Evolutionary conservation across 176 grass and related monocot genomes (phyloP).

Genomic region (Aegilops speltoides): DNA sequence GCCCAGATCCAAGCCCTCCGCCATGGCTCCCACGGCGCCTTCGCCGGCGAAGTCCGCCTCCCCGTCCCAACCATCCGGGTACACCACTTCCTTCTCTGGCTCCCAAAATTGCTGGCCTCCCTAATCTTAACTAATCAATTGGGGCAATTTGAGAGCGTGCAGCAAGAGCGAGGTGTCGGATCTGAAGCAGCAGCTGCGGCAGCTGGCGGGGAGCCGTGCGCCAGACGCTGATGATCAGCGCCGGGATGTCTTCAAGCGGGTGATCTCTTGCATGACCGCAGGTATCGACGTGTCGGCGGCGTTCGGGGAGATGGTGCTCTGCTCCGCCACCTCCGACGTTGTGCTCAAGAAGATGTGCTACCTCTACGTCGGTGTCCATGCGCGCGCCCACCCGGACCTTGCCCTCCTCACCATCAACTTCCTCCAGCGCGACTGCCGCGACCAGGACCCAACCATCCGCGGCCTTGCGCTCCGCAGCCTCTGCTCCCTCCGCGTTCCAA

Average conservation of each 20-base stretch:
- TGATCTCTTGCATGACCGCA: conserved; percentile 99
- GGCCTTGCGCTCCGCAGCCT: conserved; percentile 96
- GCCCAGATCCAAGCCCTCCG: conserved; percentile 38
- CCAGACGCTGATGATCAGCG: conserved; percentile 80
- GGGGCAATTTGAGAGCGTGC: conserved; percentile 7
- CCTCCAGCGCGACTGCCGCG: conserved; percentile 94
- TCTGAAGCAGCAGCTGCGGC: conserved; percentile 94
- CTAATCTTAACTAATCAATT: conserved; percentile 41
- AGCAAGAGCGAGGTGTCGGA: conserved; percentile 98
- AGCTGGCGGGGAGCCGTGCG: conserved; percentile 83
- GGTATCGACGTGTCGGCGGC: conserved; percentile 95
- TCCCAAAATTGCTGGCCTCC: not conserved
- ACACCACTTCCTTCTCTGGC: not conserved
- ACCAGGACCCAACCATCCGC: conserved; percentile 92
- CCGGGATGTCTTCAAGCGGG: conserved; percentile 92
- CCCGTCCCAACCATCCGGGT: conserved; percentile 89
- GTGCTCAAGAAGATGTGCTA: conserved; percentile 99
- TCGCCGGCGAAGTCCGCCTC: conserved; percentile 76
- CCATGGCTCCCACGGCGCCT: conserved; percentile 73
- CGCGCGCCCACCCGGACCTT: conserved; percentile 83
- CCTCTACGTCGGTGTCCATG: conserved; percentile 95
- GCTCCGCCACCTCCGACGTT: conserved; percentile 93
- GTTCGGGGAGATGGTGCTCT: conserved; percentile 99
- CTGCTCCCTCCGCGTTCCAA: conserved; percentile 91
- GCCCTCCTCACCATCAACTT: conserved; percentile 98